Evolutionary conservation across 805 yeast species (phyloP).

Genomic region (Yarrowia alimentaria): DNA sequence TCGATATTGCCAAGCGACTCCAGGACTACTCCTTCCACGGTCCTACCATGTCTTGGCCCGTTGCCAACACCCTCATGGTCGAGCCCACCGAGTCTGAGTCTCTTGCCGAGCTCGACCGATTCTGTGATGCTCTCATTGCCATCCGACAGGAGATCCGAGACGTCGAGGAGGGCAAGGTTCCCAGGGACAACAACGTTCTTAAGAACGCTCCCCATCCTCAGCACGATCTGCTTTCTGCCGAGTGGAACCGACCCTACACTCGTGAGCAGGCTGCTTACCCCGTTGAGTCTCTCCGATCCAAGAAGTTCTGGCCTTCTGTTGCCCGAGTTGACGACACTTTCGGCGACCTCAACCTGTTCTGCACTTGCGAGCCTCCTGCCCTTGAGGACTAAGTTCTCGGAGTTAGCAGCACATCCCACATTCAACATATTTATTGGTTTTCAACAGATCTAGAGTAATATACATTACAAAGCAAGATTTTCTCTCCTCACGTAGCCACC

Average conservation of each 20-base stretch:
- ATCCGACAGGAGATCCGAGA: conserved; percentile 80
- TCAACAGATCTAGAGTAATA: too few relatives aligned
- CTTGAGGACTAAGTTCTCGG: conserved; percentile 29
- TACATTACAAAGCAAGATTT: too few relatives aligned
- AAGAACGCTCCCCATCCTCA: conserved; percentile 92
- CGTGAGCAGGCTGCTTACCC: conserved; percentile 95
- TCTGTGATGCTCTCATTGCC: conserved; percentile 79
- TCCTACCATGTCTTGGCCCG: conserved; percentile 98
- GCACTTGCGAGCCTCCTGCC: conserved; percentile 62
- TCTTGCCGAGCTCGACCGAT: conserved; percentile 82
- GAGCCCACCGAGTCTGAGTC: conserved; percentile 98
- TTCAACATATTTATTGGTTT: too few relatives aligned
- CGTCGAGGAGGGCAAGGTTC: conserved; percentile 61
- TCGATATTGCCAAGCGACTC: conserved; percentile 92
- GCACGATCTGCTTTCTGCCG: conserved; percentile 65
- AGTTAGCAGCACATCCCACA: too few relatives aligned
- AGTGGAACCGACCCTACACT: conserved; percentile 89
- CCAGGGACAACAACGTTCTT: conserved; percentile 52
- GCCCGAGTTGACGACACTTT: conserved; percentile 90
- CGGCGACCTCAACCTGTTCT: conserved; percentile 88
- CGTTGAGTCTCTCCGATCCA: conserved; percentile 61
- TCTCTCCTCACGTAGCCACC: too few relatives aligned
- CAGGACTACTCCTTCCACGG: conserved; percentile 99
- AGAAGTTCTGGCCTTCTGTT: conserved; percentile 95
- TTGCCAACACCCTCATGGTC: conserved; percentile 94